Conservation (phyloP, 768 basidiomycete genomes). For the Lentinula sp. region DNA sequence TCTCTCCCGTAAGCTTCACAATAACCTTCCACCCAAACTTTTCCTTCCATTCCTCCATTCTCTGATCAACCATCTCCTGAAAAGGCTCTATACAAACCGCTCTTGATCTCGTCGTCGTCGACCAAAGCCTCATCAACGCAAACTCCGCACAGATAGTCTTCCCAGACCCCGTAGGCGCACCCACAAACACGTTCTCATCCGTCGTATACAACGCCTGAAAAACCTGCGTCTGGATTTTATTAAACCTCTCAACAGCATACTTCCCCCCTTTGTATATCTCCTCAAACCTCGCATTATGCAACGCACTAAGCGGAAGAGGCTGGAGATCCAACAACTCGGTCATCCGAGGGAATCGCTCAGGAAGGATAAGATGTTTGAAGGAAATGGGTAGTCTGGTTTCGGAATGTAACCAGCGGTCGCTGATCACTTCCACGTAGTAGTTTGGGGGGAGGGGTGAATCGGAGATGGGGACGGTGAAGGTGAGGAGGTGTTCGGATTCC, state of each 20-base stretch:
- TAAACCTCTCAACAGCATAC: conserved; percentile 77
- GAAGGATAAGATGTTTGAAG: conserved; percentile 96
- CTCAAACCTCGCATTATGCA: conserved; percentile 93
- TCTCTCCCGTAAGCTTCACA: conserved; percentile 90
- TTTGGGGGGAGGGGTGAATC: conserved; percentile 92
- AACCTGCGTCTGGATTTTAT: conserved; percentile 99
- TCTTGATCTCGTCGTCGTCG: conserved; percentile 58
- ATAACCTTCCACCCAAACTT: conserved; percentile 95
- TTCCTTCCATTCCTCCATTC: conserved; percentile 81
- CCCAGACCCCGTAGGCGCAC: conserved; percentile 93
- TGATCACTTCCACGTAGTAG: conserved; percentile 93
- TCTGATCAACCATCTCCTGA: conserved; percentile 94
- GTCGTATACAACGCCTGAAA: conserved; percentile 97
- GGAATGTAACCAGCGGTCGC: conserved; percentile 93
- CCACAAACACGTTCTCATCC: conserved; percentile 95
- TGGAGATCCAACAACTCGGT: conserved; percentile 94
- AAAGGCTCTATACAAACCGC: conserved; percentile 97
- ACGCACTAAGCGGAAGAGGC: conserved; percentile 78
- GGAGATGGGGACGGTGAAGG: conserved; percentile 92
- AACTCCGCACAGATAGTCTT: conserved; percentile 99
- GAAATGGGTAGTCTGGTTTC: conserved; percentile 94
- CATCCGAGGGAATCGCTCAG: conserved; percentile 91
- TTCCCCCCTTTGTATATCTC: conserved; percentile 54
- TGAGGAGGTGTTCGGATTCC: conserved; percentile 75
- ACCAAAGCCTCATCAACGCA: conserved; percentile 92